Conservation (phyloP, 768 basidiomycete genomes). For the Trametes cinnabarina region DNA sequence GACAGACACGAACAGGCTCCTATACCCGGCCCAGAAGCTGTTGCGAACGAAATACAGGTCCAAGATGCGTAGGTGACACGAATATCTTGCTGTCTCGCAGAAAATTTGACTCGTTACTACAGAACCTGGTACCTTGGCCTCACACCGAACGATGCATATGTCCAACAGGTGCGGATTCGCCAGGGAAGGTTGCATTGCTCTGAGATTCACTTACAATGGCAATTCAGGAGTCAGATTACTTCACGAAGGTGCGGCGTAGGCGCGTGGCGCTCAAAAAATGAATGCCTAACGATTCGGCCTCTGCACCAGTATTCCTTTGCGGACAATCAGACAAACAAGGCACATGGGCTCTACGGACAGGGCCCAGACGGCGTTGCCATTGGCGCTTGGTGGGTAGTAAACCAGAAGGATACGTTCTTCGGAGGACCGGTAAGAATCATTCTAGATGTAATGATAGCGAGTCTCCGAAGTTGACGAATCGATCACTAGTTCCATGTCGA, state of each 20-base stretch:
- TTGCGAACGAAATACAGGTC: constrained; percentile 21
- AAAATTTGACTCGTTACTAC: neutral
- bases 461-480: neutral
- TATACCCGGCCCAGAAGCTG: constrained; percentile 20
- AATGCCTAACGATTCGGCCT: neutral
- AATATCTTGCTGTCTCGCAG: neutral
- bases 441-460: too few relatives aligned
- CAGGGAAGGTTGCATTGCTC: neutral
- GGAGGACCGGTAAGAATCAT: constrained; percentile 23
- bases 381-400: constrained; percentile 32
- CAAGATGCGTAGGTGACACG: constrained; percentile 24
- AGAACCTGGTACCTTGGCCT: constrained; percentile 31
- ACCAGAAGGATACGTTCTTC: constrained; percentile 28
- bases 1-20: constrained; percentile 18
- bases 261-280: too few relatives aligned
- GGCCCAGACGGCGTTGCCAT: constrained; percentile 12
- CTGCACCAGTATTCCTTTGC: constrained; percentile 26
- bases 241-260: constrained; percentile 20
- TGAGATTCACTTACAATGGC: neutral
- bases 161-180: constrained; percentile 14
- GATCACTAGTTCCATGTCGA: constrained; percentile 13
- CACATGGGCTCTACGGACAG: constrained; percentile 24
- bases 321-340: constrained; percentile 33
- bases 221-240: constrained; percentile 29
- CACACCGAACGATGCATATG: constrained; percentile 26